phyloP scores from a whole-genome alignment of 805 yeast species.

The Starmerella potacharoeniae region DNA sequence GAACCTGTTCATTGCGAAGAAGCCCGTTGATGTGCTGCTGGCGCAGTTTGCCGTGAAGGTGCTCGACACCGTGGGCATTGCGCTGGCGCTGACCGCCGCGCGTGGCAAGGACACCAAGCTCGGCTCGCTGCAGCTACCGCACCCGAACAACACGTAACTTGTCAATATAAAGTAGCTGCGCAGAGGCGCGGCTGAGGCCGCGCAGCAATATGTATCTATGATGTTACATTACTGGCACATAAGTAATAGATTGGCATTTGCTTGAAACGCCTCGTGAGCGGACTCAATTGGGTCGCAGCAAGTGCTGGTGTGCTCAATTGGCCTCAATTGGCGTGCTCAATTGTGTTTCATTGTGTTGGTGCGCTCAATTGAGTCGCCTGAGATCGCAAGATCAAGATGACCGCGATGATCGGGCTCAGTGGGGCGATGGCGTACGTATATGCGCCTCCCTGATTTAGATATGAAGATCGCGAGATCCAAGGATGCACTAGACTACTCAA shows the following conservation, averaged over 20 bases:
- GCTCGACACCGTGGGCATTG: conserved; percentile 34
- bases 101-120: neutral
- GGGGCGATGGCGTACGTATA: too few relatives aligned
- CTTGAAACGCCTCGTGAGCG: too few relatives aligned
- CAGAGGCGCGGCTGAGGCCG: neutral
- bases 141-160: neutral
- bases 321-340: too few relatives aligned
- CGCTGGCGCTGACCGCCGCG: conserved; percentile 26
- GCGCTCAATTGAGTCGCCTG: too few relatives aligned
- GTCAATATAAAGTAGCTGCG: neutral
- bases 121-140: neutral
- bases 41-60: conserved; percentile 27
- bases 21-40: conserved; percentile 29
- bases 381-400: too few relatives aligned
- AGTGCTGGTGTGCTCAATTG: too few relatives aligned
- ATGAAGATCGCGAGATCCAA: too few relatives aligned
- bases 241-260: neutral
- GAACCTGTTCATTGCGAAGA: conserved; percentile 28
- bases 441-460: too few relatives aligned
- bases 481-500: too few relatives aligned
- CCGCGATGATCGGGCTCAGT: too few relatives aligned
- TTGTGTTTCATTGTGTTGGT: too few relatives aligned
- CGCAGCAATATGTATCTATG: neutral
- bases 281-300: too few relatives aligned
- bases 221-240: neutral